phyloP scores from a whole-genome alignment of 768 basidiomycete species.

The Leccinum arenicola region DNA sequence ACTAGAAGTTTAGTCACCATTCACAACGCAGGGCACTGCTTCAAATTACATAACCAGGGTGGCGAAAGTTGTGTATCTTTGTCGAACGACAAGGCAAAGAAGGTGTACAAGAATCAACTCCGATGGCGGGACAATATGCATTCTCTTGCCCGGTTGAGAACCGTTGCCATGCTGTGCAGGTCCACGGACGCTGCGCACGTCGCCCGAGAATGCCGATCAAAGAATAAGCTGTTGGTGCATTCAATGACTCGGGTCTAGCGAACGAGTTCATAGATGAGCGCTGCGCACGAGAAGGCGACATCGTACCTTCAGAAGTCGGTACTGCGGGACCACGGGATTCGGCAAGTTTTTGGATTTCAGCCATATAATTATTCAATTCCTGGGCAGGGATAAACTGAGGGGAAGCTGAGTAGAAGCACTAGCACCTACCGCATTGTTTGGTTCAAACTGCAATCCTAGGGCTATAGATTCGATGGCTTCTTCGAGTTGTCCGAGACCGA shows the following conservation, averaged over 20 bases:
- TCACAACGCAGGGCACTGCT: neutral
- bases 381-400: constrained; percentile 15
- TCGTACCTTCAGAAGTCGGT: constrained; percentile 1
- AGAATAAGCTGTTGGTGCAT: constrained; percentile 9
- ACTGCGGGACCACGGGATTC: constrained; percentile 7
- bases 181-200: constrained; percentile 13
- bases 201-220: neutral
- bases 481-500: constrained; percentile 60
- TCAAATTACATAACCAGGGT: neutral
- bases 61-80: constrained; percentile 3
- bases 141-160: constrained; percentile 14
- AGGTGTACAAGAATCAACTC: constrained; percentile 12
- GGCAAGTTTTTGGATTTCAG: constrained; percentile 27
- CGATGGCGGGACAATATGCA: neutral
- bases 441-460: constrained; percentile 85
- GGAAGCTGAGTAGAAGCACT: neutral
- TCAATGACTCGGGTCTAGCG: neutral
- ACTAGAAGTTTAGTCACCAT: neutral
- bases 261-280: neutral
- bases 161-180: constrained; percentile 14
- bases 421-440: constrained; percentile 51
- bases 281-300: neutral
- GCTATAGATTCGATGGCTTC: constrained; percentile 83
- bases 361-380: constrained; percentile 34
- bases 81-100: constrained; percentile 5